Evolutionary conservation across 139 green algal species (phyloP), one percentile per base, ranked within the genome.

Genomic region (Volvox reticuliferus): DNA sequence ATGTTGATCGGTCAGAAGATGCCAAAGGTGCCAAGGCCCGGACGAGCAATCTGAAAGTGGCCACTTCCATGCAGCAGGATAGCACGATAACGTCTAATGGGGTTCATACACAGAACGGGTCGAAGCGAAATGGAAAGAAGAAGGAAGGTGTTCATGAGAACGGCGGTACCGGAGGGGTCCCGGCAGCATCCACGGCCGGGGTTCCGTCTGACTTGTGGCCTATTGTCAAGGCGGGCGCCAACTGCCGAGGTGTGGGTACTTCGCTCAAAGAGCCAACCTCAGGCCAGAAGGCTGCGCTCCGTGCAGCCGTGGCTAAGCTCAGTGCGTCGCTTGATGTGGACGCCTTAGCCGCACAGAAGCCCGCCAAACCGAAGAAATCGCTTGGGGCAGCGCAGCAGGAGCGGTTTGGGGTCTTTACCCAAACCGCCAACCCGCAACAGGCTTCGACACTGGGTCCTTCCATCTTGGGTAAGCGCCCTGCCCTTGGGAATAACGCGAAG

Each of bases 201-300:
- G 44, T 5, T 86, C 69, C 63, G 20, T 37, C 36, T 35, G 78
- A 63, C 36, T 1, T 18, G 36, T 18, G 5, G 36, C 30, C 35
- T 17, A 20, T 14, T 1, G 78, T 44, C 30, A 65, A 65, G 37
- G 78, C 36, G 35, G 36, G 21, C 1, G 65, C 65, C 65, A 73
- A 28, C 65, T 30, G 65, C 65, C 65, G 36, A 20, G 20, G 16
- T 44, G 36, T 81, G 28, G 61, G 14, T 9, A 35, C 33, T 19
- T 24, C 28, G 50, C 18, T 24, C 18, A 88, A 55, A 75, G 89
- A 91, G 82, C 87, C 87, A 20, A 86, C 87, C 18, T 86, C 87
- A 12, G 87, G 87, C 6, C 33, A 80, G 26, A 91, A 91, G 87
- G 76, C 87, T 0, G 87, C 87, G 28, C 62, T 91, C 55, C 87